Conservation (phyloP, 768 basidiomycete genomes). For the Boletus reticulatus region DNA sequence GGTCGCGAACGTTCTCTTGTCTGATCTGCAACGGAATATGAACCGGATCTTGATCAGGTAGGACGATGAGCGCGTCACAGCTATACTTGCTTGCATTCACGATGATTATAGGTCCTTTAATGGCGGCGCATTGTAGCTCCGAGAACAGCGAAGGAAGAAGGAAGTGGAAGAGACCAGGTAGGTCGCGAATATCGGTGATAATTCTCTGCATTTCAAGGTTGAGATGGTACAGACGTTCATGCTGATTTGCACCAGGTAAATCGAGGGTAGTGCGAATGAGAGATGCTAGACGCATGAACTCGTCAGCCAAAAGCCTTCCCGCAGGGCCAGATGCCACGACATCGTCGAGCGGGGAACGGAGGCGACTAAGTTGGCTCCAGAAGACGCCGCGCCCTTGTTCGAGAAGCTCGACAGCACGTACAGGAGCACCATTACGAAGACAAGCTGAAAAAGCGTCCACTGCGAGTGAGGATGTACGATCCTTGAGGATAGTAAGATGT, state of each 20-base stretch:
- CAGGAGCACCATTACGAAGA: neutral
- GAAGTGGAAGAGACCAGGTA: neutral
- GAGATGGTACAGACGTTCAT: neutral
- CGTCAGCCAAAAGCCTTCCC: neutral
- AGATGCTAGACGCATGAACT: neutral
- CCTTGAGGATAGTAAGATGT: neutral
- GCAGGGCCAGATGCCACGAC: neutral
- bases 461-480: neutral
- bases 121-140: too few relatives aligned
- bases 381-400: neutral
- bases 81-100: too few relatives aligned
- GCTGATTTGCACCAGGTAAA: neutral
- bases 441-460: neutral
- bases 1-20: neutral
- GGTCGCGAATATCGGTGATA: neutral
- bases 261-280: neutral
- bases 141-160: too few relatives aligned
- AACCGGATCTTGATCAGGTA: neutral
- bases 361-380: neutral
- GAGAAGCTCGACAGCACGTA: neutral
- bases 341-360: neutral
- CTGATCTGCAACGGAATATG: neutral
- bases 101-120: too few relatives aligned
- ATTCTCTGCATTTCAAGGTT: neutral
- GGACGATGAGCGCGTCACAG: neutral